These are phyloP conservation scores for Aureobasidium sp. DNA, from an alignment of 2,329 filamentous ascomycete species.

Conservation along the genomic window DNA sequence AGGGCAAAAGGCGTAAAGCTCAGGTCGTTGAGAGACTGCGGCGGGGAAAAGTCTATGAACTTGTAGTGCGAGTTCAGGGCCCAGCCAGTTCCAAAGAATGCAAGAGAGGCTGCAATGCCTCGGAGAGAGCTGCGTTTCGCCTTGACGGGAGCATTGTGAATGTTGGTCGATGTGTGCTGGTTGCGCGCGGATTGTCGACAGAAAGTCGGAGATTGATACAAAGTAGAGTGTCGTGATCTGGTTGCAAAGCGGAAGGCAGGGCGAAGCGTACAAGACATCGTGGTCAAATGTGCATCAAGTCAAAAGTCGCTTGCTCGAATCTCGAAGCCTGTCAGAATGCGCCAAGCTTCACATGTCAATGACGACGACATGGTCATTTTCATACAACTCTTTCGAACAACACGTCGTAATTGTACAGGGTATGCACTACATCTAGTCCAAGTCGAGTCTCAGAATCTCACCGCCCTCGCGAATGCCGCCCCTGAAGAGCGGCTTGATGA, in stretches of 20 bases:
- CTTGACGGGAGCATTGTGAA: background rate
- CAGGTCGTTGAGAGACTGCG: conserved; percentile 41
- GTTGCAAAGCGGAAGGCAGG: background rate
- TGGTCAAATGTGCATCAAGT: background rate
- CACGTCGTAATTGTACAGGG: background rate
- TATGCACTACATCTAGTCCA: background rate
- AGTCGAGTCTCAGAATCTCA: conserved; percentile 15
- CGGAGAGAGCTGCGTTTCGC: conserved; percentile 1
- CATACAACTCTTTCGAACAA: background rate
- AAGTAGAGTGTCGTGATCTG: background rate
- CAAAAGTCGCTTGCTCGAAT: background rate
- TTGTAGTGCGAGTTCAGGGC: background rate
- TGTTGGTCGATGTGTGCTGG: background rate
- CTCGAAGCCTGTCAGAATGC: background rate
- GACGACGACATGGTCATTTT: background rate
- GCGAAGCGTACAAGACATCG: background rate
- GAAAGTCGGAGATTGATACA: background rate
- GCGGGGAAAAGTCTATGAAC: background rate
- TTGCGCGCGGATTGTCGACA: background rate
- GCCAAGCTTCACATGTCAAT: conserved; percentile 13
- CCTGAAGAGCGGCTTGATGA: conserved; percentile 63
- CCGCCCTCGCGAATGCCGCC: conserved; percentile 48
- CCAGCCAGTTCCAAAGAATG: conserved; percentile 7
- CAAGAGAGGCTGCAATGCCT: background rate
- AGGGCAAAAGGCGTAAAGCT: conserved; percentile 61